These are phyloP conservation scores for Podaxis pistillaris DNA, from an alignment of 768 basidiomycete genomes.

Conservation along the genomic window DNA sequence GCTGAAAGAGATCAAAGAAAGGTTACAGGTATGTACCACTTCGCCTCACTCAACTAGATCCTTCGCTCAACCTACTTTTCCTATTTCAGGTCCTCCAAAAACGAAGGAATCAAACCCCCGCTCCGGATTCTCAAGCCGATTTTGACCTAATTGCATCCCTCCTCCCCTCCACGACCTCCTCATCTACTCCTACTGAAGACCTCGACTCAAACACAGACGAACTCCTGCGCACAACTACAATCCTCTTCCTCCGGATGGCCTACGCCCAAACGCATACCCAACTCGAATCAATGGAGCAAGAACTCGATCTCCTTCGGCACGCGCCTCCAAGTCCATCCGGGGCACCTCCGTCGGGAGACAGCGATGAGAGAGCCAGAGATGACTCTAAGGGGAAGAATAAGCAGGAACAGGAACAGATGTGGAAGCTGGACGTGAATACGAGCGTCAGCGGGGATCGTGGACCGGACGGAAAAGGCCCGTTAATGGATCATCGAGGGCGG, in stretches of 20 bases:
- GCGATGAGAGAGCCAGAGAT: conserved; percentile 36
- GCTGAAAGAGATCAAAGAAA: conserved; percentile 75
- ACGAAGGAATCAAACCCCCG: conserved; percentile 42
- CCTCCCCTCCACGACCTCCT: conserved; percentile 37
- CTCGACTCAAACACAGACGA: conserved; percentile 63
- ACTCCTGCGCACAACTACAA: conserved; percentile 58
- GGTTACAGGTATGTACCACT: conserved; percentile 60
- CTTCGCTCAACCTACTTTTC: neutral
- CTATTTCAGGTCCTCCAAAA: conserved; percentile 48
- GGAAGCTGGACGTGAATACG: conserved; percentile 62
- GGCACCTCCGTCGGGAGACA: conserved; percentile 31
- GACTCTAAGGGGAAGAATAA: conserved; percentile 12
- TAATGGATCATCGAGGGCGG: conserved; percentile 77
- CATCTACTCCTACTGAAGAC: conserved; percentile 28
- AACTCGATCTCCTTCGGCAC: conserved; percentile 62
- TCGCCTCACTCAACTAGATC: neutral
- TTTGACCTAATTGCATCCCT: conserved; percentile 66
- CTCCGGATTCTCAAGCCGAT: conserved; percentile 39
- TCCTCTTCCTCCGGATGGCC: conserved; percentile 71
- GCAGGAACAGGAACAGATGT: conserved; percentile 46
- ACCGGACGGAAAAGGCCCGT: conserved; percentile 51
- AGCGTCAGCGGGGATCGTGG: conserved; percentile 37
- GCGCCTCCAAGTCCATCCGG: conserved; percentile 44
- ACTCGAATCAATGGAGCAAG: conserved; percentile 67
- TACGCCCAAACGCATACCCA: conserved; percentile 70